Evolutionary conservation across 1,139 yeast species (phyloP).

Genomic region (Taphrina confusa): DNA sequence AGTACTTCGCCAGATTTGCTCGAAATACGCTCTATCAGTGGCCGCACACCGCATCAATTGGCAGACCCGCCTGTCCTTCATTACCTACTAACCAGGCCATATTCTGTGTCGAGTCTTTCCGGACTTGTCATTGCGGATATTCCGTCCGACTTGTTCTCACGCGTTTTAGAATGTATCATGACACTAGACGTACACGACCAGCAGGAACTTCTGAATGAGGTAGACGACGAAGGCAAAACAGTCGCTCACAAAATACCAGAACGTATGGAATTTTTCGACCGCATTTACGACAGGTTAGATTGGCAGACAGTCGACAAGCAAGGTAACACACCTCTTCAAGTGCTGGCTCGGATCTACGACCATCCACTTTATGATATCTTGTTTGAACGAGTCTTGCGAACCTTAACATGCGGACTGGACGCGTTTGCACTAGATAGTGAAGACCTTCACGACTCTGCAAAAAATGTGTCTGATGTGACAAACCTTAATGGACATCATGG

Average conservation of each 20-base stretch:
- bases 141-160: not conserved
- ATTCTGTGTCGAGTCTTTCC: slow-evolving; percentile 11
- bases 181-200: slow-evolving; percentile 48
- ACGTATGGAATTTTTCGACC: slow-evolving; percentile 55
- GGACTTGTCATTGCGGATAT: not conserved
- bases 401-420: slow-evolving; percentile 39
- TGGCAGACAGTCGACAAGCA: slow-evolving; percentile 72
- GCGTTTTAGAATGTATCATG: slow-evolving; percentile 3
- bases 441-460: slow-evolving; percentile 47
- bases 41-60: slow-evolving; percentile 18
- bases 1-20: slow-evolving; percentile 35
- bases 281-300: slow-evolving; percentile 60
- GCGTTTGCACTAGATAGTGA: slow-evolving; percentile 17
- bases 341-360: slow-evolving; percentile 78
- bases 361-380: slow-evolving; percentile 62
- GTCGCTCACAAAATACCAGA: slow-evolving; percentile 76
- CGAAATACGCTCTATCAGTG: slow-evolving; percentile 34
- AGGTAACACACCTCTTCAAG: slow-evolving; percentile 78
- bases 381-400: slow-evolving; percentile 53
- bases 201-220: slow-evolving; percentile 53
- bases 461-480: not conserved
- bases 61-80: slow-evolving; percentile 5
- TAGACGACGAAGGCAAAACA: slow-evolving; percentile 58
- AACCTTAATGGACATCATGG: slow-evolving; percentile 37
- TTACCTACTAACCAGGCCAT: slow-evolving; percentile 12